phyloP scores from a whole-genome alignment of 2,329 filamentous ascomycete genomes.

The Talaromyces funiculosus region DNA sequence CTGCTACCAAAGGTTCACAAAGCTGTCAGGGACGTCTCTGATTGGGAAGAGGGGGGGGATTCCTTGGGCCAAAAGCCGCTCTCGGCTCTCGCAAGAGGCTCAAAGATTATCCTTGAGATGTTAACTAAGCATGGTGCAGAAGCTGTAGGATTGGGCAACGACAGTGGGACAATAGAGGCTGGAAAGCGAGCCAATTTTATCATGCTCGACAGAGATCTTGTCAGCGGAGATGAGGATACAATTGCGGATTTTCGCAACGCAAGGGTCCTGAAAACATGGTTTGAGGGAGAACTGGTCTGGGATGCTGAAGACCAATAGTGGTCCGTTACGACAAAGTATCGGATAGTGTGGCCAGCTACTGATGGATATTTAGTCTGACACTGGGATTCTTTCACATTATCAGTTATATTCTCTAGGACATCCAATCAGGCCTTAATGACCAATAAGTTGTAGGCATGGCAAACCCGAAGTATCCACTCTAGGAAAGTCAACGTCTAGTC shows the following conservation, averaged over 20 bases:
- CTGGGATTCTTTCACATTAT: too few relatives aligned
- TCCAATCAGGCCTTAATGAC: too few relatives aligned
- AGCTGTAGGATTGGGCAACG: neutral
- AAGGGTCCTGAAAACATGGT: constrained; percentile 8
- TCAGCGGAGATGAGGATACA: neutral
- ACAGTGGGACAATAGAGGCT: neutral
- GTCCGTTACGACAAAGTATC: neutral
- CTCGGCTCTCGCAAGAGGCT: neutral
- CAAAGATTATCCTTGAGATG: constrained; percentile 2
- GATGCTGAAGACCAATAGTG: constrained; percentile 4
- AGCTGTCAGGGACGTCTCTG: neutral
- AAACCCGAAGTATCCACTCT: too few relatives aligned
- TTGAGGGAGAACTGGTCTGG: constrained; percentile 6
- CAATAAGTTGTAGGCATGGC: too few relatives aligned
- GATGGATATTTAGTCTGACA: neutral
- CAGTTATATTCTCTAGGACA: too few relatives aligned
- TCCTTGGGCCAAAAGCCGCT: neutral
- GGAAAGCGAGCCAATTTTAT: constrained; percentile 9
- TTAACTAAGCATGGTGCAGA: constrained; percentile 8
- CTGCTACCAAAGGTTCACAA: constrained; percentile 4
- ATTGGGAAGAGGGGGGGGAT: neutral
- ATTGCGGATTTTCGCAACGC: constrained; percentile 8
- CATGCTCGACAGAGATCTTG: constrained; percentile 2
- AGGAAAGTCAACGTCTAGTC: too few relatives aligned
- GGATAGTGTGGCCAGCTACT: neutral